Evolutionary conservation across 2,329 filamentous ascomycete genomes (phyloP).

Genomic region (Colletotrichum sp.): DNA sequence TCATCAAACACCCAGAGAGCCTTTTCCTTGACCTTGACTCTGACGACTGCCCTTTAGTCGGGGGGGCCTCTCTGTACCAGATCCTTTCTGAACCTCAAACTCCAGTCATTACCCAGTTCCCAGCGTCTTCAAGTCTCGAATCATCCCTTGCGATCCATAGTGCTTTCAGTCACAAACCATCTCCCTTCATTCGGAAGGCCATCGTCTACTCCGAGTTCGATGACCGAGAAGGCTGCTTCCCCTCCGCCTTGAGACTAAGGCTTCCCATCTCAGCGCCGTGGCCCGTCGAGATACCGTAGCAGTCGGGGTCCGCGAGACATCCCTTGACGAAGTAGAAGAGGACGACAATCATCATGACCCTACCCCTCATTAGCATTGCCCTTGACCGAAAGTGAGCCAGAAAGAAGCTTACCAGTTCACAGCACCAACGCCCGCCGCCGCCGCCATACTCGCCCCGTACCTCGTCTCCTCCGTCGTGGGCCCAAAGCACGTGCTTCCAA

Average conservation of each 20-base stretch:
- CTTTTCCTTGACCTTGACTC: background rate
- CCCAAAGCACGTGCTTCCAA: slow-evolving; percentile 25
- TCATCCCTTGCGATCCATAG: background rate
- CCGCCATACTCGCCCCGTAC: slow-evolving; percentile 38
- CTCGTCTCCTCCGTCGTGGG: slow-evolving; percentile 18
- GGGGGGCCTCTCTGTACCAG: background rate
- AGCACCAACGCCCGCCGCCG: slow-evolving; percentile 45
- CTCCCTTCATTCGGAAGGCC: background rate
- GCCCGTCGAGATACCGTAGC: slow-evolving; percentile 12
- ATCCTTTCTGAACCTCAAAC: background rate
- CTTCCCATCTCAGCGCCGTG: slow-evolving; percentile 32
- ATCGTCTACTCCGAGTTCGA: background rate
- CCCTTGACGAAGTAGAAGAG: slow-evolving; percentile 43
- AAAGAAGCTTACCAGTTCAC: slow-evolving; percentile 36
- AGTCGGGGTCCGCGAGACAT: slow-evolving; percentile 28
- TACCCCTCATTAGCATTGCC: slow-evolving; percentile 7
- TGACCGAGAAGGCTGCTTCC: background rate
- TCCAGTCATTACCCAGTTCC: background rate
- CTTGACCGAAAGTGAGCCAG: no score
- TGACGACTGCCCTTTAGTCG: background rate
- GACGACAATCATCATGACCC: slow-evolving; percentile 43
- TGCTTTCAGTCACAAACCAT: background rate
- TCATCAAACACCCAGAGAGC: background rate
- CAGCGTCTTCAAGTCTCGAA: background rate
- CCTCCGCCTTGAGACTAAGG: slow-evolving; percentile 25